Evolutionary conservation across 495 filamentous ascomycete genomes (phyloP).

Genomic region (Lophium mytilinum): DNA sequence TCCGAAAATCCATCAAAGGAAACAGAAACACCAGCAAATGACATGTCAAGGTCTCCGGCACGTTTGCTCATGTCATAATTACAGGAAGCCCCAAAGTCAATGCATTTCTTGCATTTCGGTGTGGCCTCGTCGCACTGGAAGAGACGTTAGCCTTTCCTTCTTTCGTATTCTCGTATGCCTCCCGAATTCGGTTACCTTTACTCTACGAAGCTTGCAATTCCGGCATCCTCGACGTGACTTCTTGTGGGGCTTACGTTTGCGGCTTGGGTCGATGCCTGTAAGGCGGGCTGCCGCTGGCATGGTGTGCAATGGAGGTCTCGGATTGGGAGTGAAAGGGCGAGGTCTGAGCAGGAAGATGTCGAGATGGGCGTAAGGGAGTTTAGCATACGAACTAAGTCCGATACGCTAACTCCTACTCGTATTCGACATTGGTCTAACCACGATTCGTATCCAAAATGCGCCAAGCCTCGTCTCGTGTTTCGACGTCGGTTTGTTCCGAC

Average conservation of each 20-base stretch:
- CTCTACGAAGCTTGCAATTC: slow-evolving; percentile 40
- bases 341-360: neutral
- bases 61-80: slow-evolving; percentile 30
- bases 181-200: slow-evolving; percentile 32
- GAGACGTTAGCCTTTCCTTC: neutral
- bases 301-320: no score
- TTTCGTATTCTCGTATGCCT: no score
- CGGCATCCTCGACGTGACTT: slow-evolving; percentile 37
- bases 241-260: slow-evolving; percentile 35
- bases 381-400: no score
- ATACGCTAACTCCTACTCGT: no score
- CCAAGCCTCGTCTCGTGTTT: no score
- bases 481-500: no score
- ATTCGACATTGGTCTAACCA: no score
- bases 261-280: neutral
- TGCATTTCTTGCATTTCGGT: slow-evolving; percentile 38
- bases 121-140: slow-evolving; percentile 42
- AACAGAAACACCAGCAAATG: slow-evolving; percentile 1
- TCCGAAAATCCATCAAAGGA: no score
- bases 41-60: slow-evolving; percentile 31
- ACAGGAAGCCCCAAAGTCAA: slow-evolving; percentile 37
- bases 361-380: neutral
- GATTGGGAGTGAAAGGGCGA: neutral
- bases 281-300: no score
- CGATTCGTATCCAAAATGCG: no score